These are phyloP conservation scores for Eucalyptus erythrocorys DNA, from an alignment of 345 rosid species.

Conservation along the genomic window DNA sequence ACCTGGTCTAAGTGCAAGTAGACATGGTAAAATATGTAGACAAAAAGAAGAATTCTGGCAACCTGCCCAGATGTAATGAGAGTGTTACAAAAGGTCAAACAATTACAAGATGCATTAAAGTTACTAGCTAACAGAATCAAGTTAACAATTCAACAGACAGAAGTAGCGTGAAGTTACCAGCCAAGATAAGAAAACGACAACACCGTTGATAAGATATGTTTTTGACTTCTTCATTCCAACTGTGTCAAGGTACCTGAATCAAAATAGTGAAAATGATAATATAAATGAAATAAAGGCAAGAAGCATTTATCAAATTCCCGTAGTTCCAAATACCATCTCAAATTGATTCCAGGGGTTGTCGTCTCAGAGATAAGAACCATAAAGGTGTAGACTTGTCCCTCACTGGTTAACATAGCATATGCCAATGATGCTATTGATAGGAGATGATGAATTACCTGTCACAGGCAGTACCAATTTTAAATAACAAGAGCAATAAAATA, in stretches of 20 bases:
- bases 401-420: slow-evolving; percentile 42
- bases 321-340: slow-evolving; percentile 36
- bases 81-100: neutral
- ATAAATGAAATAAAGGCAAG: neutral
- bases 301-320: neutral
- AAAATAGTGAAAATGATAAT: neutral
- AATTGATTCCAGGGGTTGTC: slow-evolving; percentile 49
- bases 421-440: slow-evolving; percentile 28
- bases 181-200: slow-evolving; percentile 42
- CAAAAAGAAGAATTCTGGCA: slow-evolving; percentile 39
- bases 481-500: neutral
- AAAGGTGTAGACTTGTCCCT: slow-evolving; percentile 43
- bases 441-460: slow-evolving; percentile 44
- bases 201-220: slow-evolving; percentile 42
- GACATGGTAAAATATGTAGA: slow-evolving; percentile 39
- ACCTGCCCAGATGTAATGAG: slow-evolving; percentile 15
- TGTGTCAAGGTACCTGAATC: slow-evolving; percentile 42
- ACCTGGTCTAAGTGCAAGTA: slow-evolving; percentile 41
- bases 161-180: slow-evolving; percentile 16
- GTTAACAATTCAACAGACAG: neutral
- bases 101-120: neutral
- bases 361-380: slow-evolving; percentile 55
- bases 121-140: neutral
- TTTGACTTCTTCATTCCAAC: slow-evolving; percentile 48
- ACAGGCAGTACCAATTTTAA: neutral